Evolutionary conservation across 2,329 filamentous ascomycete species (phyloP).

Genomic region (Monilinia vaccinii-corymbosi): DNA sequence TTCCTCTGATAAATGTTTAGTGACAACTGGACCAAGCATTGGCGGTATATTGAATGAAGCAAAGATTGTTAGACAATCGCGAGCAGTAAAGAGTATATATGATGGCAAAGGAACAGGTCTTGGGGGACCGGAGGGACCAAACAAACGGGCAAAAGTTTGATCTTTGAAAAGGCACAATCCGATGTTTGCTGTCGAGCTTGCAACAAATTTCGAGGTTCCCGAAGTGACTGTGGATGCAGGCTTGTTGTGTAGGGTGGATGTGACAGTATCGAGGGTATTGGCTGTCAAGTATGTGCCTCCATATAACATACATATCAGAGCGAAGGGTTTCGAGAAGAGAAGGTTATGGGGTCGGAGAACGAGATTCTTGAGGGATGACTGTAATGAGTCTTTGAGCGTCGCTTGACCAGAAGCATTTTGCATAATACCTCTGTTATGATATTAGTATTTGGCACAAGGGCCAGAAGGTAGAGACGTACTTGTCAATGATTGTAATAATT

Average conservation of each 20-base stretch:
- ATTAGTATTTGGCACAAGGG: constrained; percentile 13
- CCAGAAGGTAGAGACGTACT: constrained; percentile 40
- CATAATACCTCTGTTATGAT: constrained; percentile 55
- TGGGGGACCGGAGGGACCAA: constrained; percentile 51
- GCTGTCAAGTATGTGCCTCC: constrained; percentile 83
- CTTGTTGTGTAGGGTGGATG: constrained; percentile 51
- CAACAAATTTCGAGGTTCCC: constrained; percentile 71
- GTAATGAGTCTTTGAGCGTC: constrained; percentile 50
- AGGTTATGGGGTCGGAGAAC: constrained; percentile 51
- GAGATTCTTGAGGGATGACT: constrained; percentile 46
- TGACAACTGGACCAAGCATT: constrained; percentile 61
- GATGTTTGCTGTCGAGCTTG: constrained; percentile 76
- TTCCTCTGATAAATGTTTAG: constrained; percentile 43
- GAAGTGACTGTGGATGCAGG: constrained; percentile 57
- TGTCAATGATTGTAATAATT: constrained; percentile 79
- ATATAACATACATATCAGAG: constrained; percentile 67
- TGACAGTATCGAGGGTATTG: constrained; percentile 74
- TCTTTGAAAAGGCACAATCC: constrained; percentile 85
- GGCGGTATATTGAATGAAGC: constrained; percentile 86
- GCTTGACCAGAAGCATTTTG: constrained; percentile 68
- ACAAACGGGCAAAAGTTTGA: constrained; percentile 73
- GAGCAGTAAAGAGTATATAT: constrained; percentile 69
- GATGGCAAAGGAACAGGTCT: constrained; percentile 58
- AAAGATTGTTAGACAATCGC: constrained; percentile 85
- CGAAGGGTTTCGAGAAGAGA: constrained; percentile 57